These are phyloP conservation scores for Protomyces lactucae-debilis DNA, from an alignment of 1,139 yeast genomes.

Conservation along the genomic window DNA sequence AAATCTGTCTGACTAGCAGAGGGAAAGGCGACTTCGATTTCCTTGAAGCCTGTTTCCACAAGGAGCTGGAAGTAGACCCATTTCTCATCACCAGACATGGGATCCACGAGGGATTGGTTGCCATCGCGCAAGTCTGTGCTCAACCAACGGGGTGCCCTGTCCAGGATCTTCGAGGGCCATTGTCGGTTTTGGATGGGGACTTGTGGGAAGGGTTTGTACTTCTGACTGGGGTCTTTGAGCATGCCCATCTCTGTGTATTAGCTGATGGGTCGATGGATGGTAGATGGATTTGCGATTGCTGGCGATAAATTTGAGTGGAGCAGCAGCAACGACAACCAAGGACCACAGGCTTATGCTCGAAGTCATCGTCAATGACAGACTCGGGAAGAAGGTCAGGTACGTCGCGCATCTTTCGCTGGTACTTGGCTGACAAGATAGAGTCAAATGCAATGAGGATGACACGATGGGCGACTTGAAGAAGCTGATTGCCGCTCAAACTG, in stretches of 20 bases:
- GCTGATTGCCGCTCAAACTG: constrained; percentile 74
- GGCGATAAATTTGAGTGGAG: background rate
- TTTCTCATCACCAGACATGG: constrained; percentile 88
- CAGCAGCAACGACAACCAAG: background rate
- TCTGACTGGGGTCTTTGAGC: constrained; percentile 70
- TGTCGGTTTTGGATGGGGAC: constrained; percentile 67
- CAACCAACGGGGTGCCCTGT: constrained; percentile 90
- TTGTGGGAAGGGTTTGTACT: constrained; percentile 66
- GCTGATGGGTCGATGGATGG: background rate
- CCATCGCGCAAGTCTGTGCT: constrained; percentile 96
- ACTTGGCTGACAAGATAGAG: background rate
- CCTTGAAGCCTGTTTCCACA: constrained; percentile 88
- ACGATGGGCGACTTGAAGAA: constrained; percentile 89
- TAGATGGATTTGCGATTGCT: background rate
- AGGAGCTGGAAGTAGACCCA: constrained; percentile 80
- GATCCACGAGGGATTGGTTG: constrained; percentile 83
- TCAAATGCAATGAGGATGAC: constrained; percentile 67
- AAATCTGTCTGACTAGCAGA: constrained; percentile 94
- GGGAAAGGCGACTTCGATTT: constrained; percentile 94
- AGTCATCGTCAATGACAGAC: constrained; percentile 41
- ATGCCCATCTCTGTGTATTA: constrained; percentile 36
- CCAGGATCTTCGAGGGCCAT: constrained; percentile 77
- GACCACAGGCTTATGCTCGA: constrained; percentile 3
- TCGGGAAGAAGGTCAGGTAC: constrained; percentile 72
- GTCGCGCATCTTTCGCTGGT: constrained; percentile 49